Percentiles rank a stretch among this genome's conserved stretches.
Conservation (phyloP, 352 stramenopile species). For the Phytopythium ostracodes region DNA sequence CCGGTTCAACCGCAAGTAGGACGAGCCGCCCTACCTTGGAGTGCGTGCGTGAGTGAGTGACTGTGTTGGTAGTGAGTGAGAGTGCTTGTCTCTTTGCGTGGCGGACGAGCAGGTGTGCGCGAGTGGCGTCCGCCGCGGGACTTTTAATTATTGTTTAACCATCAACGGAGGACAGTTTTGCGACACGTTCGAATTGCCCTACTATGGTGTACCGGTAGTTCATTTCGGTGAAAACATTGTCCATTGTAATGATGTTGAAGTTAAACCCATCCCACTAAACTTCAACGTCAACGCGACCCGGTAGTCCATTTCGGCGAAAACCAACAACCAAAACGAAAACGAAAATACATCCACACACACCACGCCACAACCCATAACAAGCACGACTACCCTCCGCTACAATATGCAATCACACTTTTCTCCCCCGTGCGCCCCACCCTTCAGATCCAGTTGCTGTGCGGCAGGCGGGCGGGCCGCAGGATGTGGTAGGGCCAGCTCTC, state of each 20-base stretch:
- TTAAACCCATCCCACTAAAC: background rate
- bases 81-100: too few relatives aligned
- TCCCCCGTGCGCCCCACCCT: too few relatives aligned
- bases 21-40: background rate
- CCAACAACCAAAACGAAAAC: background rate
- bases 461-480: constrained; percentile 23
- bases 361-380: background rate
- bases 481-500: constrained; percentile 28
- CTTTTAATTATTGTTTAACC: background rate
- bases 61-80: too few relatives aligned
- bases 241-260: too few relatives aligned
- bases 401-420: too few relatives aligned
- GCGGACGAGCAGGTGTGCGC: background rate
- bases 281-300: background rate
- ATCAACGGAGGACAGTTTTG: background rate
- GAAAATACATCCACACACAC: background rate
- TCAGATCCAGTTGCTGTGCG: constrained; percentile 37
- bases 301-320: background rate
- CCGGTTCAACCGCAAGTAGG: constrained; percentile 1
- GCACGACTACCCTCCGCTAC: background rate
- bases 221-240: too few relatives aligned
- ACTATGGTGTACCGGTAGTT: background rate
- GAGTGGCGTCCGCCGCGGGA: background rate
- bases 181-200: background rate
- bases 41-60: background rate